Base-by-base conservation (phyloP, 257 asterid genomes). In the Scutellaria baicalensis region DNA sequence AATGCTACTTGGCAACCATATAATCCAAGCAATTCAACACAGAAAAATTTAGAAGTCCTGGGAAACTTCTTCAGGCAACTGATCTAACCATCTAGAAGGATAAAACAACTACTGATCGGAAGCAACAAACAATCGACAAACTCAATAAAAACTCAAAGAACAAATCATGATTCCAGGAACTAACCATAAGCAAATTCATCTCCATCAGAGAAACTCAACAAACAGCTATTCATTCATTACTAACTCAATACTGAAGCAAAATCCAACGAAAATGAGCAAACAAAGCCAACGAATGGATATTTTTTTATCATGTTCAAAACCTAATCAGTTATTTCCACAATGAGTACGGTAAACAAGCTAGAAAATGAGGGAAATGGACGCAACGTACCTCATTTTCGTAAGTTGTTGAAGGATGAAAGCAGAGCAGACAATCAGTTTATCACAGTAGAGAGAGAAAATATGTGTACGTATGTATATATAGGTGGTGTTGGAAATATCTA, bases 401-500 rank as follows among this genome's bases (percentile, higher is more conserved):
- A 23, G 31, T 23, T 3, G 31, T 23, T 23, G 31, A 23, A 44
- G 1, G 16, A 47, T 35, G 14, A 6, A 23, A 6, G 54, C 55
- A 18, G 57, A 6, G 54, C 55, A 18, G 57, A 31, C 2, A 0
- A 39, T 13, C 17, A 18, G 0, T 9, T 9, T 9, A 42, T 4
- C 27, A 21, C 3, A 6, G 31, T 23, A 39, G 2, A 8, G 50
- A 7, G 59, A 61, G 3, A 8, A 4, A 36, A 42, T 33, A 6
- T 13, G 7, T 9, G 9, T 61, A 17, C 43, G 10, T 66, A 49
- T 48, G 17, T 36, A 12, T 68, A 36, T 17, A 40, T 11, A 9
- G 36, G 42, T 57, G 61, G 36, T 63, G 43, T 75, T 61, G 71
- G 87, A 79, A 78, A 59, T 31, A 63, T 82, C 84, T 60, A 75